Conservation (phyloP, 768 basidiomycete species). For the Hebeloma cylindrosporum region DNA sequence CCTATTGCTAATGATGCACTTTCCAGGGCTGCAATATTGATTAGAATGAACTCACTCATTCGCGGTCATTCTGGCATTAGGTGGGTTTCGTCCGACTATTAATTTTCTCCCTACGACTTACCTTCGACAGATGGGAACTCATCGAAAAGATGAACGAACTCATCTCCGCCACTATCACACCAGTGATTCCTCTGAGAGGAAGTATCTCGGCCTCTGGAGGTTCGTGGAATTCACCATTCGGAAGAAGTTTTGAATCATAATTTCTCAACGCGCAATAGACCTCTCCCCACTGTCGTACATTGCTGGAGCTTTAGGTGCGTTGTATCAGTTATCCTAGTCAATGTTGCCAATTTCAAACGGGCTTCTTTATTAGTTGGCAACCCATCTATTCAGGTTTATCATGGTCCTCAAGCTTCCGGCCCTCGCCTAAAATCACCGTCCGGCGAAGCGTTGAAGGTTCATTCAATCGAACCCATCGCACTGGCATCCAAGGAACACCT, state of each 20-base stretch:
- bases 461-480: slow-evolving; percentile 57
- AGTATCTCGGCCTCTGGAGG: slow-evolving; percentile 81
- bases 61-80: slow-evolving; percentile 82
- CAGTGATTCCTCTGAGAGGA: slow-evolving; percentile 77
- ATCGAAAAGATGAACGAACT: slow-evolving; percentile 69
- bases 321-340: not conserved
- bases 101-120: not conserved
- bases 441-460: slow-evolving; percentile 46
- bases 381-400: slow-evolving; percentile 63
- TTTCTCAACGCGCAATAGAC: slow-evolving; percentile 28
- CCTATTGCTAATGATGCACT: slow-evolving; percentile 33
- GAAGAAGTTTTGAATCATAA: slow-evolving; percentile 4
- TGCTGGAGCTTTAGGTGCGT: slow-evolving; percentile 61
- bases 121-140: slow-evolving; percentile 55
- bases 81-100: slow-evolving; percentile 20
- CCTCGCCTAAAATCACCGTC: slow-evolving; percentile 53
- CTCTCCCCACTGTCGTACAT: slow-evolving; percentile 58
- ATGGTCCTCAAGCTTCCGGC: slow-evolving; percentile 50
- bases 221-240: slow-evolving; percentile 25
- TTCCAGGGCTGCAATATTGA: slow-evolving; percentile 67
- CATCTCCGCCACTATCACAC: slow-evolving; percentile 61
- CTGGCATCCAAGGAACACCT: slow-evolving; percentile 69
- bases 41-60: slow-evolving; percentile 81
- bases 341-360: not conserved
- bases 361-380: slow-evolving; percentile 47